Evolutionary conservation across 768 basidiomycete species (phyloP).

Genomic region (Lyophyllum decastes): DNA sequence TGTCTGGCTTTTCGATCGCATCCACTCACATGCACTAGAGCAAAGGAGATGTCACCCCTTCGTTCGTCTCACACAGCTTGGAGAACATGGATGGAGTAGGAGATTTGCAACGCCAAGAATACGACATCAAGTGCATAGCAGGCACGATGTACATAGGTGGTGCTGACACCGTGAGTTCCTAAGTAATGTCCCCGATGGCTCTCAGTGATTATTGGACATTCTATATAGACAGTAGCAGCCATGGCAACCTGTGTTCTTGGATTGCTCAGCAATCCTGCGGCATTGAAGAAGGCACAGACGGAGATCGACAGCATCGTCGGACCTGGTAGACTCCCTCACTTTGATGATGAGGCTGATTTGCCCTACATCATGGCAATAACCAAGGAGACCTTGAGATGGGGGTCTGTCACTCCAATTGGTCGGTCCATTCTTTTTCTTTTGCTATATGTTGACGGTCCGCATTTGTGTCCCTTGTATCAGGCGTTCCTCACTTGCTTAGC

Average conservation of each 20-base stretch:
- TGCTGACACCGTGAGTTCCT: constrained; percentile 27
- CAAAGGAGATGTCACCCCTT: constrained; percentile 20
- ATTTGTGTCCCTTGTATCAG: constrained; percentile 7
- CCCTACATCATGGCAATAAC: constrained; percentile 34
- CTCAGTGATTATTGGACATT: no score
- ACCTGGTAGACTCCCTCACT: constrained; percentile 26
- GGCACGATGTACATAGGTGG: constrained; percentile 28
- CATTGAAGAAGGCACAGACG: constrained; percentile 26
- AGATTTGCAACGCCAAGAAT: constrained; percentile 17
- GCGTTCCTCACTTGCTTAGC: constrained; percentile 26
- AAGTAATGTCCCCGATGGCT: no score
- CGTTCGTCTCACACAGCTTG: constrained; percentile 19
- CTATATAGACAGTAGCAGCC: constrained; percentile 22
- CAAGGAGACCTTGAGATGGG: constrained; percentile 33
- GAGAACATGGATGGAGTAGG: constrained; percentile 17
- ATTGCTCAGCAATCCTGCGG: constrained; percentile 26
- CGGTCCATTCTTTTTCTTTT: no score
- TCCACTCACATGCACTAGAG: constrained; percentile 7
- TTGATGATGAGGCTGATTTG: constrained; percentile 25
- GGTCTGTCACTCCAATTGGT: constrained; percentile 26
- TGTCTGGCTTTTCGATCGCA: no score
- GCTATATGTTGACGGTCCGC: not conserved
- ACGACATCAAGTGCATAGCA: constrained; percentile 20
- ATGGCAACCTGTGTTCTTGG: constrained; percentile 27
- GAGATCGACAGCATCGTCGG: constrained; percentile 33